These are phyloP conservation scores for Phytophthora pinifolia DNA, from an alignment of 352 stramenopile genomes.

Conservation along the genomic window DNA sequence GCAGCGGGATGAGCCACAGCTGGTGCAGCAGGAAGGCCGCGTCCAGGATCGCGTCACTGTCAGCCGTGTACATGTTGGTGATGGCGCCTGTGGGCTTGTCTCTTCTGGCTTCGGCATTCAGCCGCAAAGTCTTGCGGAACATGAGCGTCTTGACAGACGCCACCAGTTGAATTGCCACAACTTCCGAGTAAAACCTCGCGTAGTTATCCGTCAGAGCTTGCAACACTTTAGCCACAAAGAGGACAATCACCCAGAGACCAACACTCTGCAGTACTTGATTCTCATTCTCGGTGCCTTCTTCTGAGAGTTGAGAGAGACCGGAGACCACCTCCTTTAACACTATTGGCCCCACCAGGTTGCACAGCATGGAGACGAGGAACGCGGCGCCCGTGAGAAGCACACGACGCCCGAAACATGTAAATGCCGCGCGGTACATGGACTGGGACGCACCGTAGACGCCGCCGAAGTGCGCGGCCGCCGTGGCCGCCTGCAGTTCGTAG, in stretches of 20 bases:
- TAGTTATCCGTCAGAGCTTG: conserved; percentile 56
- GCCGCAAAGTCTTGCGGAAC: conserved; percentile 50
- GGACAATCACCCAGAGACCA: conserved; percentile 34
- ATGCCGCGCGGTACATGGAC: conserved; percentile 37
- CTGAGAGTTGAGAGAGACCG: conserved; percentile 25
- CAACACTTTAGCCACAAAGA: conserved; percentile 56
- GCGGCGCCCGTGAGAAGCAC: conserved; percentile 43
- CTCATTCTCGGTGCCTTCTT: conserved; percentile 18
- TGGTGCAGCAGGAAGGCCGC: conserved; percentile 56
- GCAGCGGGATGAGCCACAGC: conserved; percentile 58
- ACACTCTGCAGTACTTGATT: conserved; percentile 23
- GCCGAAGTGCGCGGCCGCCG: conserved; percentile 25
- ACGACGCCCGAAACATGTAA: conserved; percentile 35
- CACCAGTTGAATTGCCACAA: conserved; percentile 58
- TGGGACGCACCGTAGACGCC: conserved; percentile 27
- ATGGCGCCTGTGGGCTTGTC: conserved; percentile 58
- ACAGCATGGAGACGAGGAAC: conserved; percentile 50
- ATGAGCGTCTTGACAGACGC: conserved; percentile 51
- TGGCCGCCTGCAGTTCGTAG: conserved; percentile 26
- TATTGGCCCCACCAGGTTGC: conserved; percentile 48
- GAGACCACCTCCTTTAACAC: conserved; percentile 47
- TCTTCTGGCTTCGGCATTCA: conserved; percentile 42
- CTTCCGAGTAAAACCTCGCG: conserved; percentile 46
- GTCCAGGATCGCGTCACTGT: conserved; percentile 46
- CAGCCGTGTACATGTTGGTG: conserved; percentile 62